phyloP scores from a whole-genome alignment of 2,329 filamentous ascomycete genomes.

The Cercospora brassicicola region DNA sequence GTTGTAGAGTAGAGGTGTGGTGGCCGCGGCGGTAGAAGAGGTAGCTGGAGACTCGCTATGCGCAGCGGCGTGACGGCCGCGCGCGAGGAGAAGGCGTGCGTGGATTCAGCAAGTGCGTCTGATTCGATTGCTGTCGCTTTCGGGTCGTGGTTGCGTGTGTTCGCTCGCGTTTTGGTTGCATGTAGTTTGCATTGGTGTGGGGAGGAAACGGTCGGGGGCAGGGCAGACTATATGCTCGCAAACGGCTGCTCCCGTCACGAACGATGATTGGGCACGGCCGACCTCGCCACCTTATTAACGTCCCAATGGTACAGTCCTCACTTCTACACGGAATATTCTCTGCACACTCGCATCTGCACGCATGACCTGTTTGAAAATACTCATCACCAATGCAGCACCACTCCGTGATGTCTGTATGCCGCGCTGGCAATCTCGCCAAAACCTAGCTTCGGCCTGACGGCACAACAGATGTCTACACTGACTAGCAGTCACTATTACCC shows the following conservation, averaged over 20 bases:
- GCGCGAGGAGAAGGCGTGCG: neutral
- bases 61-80: slow-evolving; percentile 6
- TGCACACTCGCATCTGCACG: neutral
- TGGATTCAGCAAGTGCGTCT: slow-evolving; percentile 1
- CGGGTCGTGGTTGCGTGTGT: neutral
- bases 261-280: neutral
- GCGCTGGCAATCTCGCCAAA: neutral
- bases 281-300: neutral
- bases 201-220: slow-evolving; percentile 5
- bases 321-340: neutral
- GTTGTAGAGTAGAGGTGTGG: neutral
- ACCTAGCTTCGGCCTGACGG: neutral
- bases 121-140: slow-evolving; percentile 1
- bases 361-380: neutral
- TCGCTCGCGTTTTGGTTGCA: slow-evolving; percentile 1
- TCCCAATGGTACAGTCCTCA: neutral
- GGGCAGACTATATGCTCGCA: neutral
- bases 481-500: neutral
- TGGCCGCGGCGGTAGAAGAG: neutral
- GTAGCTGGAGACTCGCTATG: slow-evolving; percentile 1
- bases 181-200: slow-evolving; percentile 3
- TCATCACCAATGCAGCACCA: neutral
- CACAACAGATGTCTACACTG: neutral
- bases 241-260: neutral
- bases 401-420: neutral